phyloP scores from a whole-genome alignment of 2,329 filamentous ascomycete genomes.

The Cytospora piceicola region DNA sequence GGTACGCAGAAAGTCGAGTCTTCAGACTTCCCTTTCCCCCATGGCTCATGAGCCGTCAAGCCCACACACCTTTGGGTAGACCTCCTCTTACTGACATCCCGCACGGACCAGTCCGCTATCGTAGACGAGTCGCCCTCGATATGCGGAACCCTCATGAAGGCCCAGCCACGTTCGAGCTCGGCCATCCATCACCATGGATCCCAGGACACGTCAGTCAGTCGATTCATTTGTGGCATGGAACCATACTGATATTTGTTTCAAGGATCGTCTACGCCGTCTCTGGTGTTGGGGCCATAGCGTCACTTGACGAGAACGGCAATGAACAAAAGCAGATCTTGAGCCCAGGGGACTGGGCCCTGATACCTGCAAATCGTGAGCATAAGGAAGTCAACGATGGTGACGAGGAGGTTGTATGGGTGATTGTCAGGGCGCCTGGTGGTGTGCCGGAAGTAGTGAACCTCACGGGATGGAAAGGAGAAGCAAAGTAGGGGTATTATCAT shows the following conservation, averaged over 20 bases:
- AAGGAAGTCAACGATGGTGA: constrained; percentile 60
- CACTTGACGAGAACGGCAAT: constrained; percentile 44
- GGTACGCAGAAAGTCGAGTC: constrained; percentile 25
- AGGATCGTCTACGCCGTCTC: constrained; percentile 53
- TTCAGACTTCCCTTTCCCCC: background rate
- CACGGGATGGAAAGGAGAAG: constrained; percentile 46
- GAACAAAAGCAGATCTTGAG: constrained; percentile 49
- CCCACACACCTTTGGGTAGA: background rate
- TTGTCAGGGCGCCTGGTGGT: constrained; percentile 50
- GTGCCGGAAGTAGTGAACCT: constrained; percentile 55
- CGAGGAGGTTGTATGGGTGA: constrained; percentile 57
- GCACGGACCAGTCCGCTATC: constrained; percentile 42
- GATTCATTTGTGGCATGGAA: background rate
- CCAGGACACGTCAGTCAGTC: constrained; percentile 48
- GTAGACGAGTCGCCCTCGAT: constrained; percentile 51
- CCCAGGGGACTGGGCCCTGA: constrained; percentile 57
- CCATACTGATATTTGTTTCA: background rate
- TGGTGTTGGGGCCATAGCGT: constrained; percentile 54
- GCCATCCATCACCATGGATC: constrained; percentile 58
- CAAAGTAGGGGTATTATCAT: background rate
- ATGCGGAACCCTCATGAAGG: constrained; percentile 53
- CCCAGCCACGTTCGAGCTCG: constrained; percentile 52
- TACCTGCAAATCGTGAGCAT: constrained; percentile 57
- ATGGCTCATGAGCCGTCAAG: background rate
- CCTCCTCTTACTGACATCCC: background rate